Evolutionary conservation across 208 protist genomes (phyloP), one percentile per base, ranked within the genome.

Genomic region (Trypanosoma cruzi): DNA sequence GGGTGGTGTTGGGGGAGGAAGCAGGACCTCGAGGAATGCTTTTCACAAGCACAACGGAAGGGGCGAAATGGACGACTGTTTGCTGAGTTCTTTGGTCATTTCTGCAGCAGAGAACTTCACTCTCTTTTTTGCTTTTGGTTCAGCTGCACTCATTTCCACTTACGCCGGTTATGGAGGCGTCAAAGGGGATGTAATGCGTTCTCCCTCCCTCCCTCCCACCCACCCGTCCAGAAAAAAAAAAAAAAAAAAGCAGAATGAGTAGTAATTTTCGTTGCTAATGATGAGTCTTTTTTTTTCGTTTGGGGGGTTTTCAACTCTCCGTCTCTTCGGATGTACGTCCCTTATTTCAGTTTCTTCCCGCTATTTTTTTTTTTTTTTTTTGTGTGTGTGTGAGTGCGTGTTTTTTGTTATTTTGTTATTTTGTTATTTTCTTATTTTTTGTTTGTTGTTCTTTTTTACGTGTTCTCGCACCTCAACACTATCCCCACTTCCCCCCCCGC

Each of bases 321-420:
- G n/a, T n/a, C n/a, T n/a, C n/a, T n/a, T n/a, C n/a, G n/a, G n/a
- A n/a, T n/a, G n/a, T n/a, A n/a, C n/a, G n/a, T n/a, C n/a, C 37
- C 37, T 16, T 13, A 44, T 16, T 16, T 44, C 13, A 44, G 37
- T 44, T 44, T 44, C 13, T 44, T 13, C 13, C 5, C 5, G 37
- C 37, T 13, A 16, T 44, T 5, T 44, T 44, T 44, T 44, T 44
- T 44, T 5, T 44, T 44, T 44, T 5, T 13, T 44, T 13, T 44
- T 44, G 5, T 44, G 8, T 44, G 8, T 44, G 8, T 44, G 5
- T 13, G 37, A 16, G 5, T 44, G 37, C 37, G 5, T 44, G 37
- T 53, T 53, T 68, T 73, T 66, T 57, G 10, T 59, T 26, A 54
- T 71, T 61, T 22, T n/a, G n/a, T n/a, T n/a, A n/a, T n/a, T n/a